Evolutionary conservation across 2,329 filamentous ascomycete species (phyloP), one percentile per base, ranked within the genome.

Genomic region (Monosporascus sp.): DNA sequence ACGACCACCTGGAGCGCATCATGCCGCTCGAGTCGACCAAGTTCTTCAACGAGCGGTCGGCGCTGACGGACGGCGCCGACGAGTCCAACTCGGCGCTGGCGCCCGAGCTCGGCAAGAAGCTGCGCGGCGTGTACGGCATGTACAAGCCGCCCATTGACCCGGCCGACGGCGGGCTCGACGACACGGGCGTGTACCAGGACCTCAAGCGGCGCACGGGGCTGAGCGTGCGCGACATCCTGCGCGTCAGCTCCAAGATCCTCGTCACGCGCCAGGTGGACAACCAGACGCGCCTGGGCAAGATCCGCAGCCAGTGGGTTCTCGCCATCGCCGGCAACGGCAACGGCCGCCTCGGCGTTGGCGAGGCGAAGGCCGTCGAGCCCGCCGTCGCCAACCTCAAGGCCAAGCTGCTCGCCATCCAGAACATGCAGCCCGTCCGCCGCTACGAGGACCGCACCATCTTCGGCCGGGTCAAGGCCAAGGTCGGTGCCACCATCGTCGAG

Each of bases 241-340:
- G 66, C 5, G 68, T 96, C 55, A 77, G 82, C 54, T 75, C 82
- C 59, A 96, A 95, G 79, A 78, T 81, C 48, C 74, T 99, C 47
- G 88, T 96, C 47, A 67, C 68, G 5, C 89, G 93, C 66, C 73
- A 74, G 41, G 94, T 99, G 55, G 78, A 83, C 60, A 97, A 99
- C 74, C 93, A 97, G 80, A 97, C 94, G 22, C 89, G 93, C 76
- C 84, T 99, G 73, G 94, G 94, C 69, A 99, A 97, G 80, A 87
- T 99, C 55, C 80, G 81, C 61, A 90, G 87, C 70, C 65, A 80
- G 41, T 95, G 93, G 65, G 79, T 84, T 63, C 75, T 97, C 56
- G 85, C 85, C 41, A 85, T 97, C 61, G 92, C 91, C 6, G 94
- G 94, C 50, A 96, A 97, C 72, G 82, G 84, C 54, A 82, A 94